Conservation (phyloP, 768 basidiomycete species). For the Leccinum fibrillosum region DNA sequence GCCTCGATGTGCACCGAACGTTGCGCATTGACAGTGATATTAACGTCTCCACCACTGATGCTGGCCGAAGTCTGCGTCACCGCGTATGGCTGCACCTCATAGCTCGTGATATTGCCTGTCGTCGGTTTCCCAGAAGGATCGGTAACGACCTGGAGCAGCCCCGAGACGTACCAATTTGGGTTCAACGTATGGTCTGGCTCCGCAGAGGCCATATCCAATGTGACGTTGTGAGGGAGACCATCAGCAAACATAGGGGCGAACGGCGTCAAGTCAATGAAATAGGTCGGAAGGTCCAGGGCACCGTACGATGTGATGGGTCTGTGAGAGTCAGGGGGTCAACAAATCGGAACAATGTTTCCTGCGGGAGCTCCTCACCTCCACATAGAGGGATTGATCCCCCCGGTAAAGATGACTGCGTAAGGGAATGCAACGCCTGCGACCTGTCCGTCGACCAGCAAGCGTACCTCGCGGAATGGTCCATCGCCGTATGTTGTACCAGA, state of each 20-base stretch:
- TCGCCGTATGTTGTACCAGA: slow-evolving; percentile 41
- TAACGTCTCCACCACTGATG: slow-evolving; percentile 44
- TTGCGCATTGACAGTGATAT: slow-evolving; percentile 60
- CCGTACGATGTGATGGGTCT: slow-evolving; percentile 77
- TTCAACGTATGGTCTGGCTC: slow-evolving; percentile 63
- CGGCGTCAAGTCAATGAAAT: slow-evolving; percentile 74
- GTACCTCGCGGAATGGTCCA: slow-evolving; percentile 63
- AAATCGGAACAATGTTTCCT: neutral
- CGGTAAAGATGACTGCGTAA: slow-evolving; percentile 66
- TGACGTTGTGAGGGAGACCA: slow-evolving; percentile 64
- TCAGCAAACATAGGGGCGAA: slow-evolving; percentile 71
- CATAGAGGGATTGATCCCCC: slow-evolving; percentile 63
- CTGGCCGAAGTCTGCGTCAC: slow-evolving; percentile 45
- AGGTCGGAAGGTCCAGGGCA: slow-evolving; percentile 73
- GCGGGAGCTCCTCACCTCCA: slow-evolving; percentile 51
- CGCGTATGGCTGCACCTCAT: slow-evolving; percentile 58
- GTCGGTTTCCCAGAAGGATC: slow-evolving; percentile 63
- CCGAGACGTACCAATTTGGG: slow-evolving; percentile 79
- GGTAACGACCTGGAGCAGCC: slow-evolving; percentile 60
- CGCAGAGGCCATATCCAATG: slow-evolving; percentile 70
- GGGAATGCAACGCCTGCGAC: slow-evolving; percentile 59
- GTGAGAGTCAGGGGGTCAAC: neutral
- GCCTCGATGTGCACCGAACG: slow-evolving; percentile 59
- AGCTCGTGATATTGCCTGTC: slow-evolving; percentile 61
- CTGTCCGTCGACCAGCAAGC: slow-evolving; percentile 52